Percentiles rank a stretch among this genome's conserved stretches.
Evolutionary conservation across 441 rosid genomes (phyloP).

Genomic region (Brassica balearica): DNA sequence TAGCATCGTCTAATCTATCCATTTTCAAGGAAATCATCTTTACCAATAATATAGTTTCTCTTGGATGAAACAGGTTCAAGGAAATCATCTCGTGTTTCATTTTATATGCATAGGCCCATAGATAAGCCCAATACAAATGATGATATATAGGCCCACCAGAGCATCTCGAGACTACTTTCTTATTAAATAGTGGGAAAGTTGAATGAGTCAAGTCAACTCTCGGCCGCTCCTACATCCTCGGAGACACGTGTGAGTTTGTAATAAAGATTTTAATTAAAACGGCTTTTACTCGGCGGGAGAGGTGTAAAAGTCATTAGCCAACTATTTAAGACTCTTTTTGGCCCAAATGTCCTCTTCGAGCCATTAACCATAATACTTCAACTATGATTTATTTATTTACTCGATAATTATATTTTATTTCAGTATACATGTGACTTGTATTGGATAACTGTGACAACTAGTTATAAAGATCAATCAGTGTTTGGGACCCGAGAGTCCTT

Average conservation of each 20-base stretch:
- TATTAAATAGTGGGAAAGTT: not conserved
- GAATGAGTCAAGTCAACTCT: slow-evolving; percentile 21
- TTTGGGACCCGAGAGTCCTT: too few species aligned
- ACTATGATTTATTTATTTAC: not conserved
- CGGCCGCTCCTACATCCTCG: slow-evolving; percentile 16
- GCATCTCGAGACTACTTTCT: not conserved
- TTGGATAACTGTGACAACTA: slow-evolving; percentile 3
- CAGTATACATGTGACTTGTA: not conserved
- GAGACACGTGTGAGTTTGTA: slow-evolving; percentile 25
- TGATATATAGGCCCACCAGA: too few species aligned
- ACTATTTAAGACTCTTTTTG: not conserved
- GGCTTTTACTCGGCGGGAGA: slow-evolving; percentile 35
- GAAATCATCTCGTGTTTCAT: too few species aligned
- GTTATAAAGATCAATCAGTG: too few species aligned
- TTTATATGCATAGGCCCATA: too few species aligned
- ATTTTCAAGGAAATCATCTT: too few species aligned
- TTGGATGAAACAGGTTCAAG: too few species aligned
- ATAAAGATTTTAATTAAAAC: not conserved
- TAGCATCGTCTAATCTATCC: not conserved
- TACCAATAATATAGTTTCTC: too few species aligned
- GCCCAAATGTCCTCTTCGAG: slow-evolving; percentile 2
- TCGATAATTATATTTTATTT: not conserved
- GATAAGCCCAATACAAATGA: too few species aligned
- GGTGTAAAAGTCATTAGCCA: slow-evolving; percentile 3
- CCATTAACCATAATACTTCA: not conserved